These are phyloP conservation scores for Mortierella sp. DNA, from an alignment of 371 early-diverging fungal species.

Conservation along the genomic window DNA sequence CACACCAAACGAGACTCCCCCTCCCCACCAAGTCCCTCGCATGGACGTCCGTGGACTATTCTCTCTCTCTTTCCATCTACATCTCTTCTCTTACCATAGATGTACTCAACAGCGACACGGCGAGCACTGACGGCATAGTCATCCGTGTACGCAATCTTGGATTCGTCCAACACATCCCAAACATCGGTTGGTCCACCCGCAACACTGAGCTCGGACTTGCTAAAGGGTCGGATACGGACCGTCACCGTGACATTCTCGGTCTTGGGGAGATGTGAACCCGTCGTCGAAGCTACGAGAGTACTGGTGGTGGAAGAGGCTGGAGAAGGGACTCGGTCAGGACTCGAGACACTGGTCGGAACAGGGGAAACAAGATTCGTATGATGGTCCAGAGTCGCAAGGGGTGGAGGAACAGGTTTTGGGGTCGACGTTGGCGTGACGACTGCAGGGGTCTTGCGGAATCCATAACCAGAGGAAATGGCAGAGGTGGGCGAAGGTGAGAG, in stretches of 20 bases:
- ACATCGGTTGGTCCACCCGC: slow-evolving; percentile 44
- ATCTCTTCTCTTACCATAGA: slow-evolving; percentile 18
- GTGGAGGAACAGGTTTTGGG: slow-evolving; percentile 27
- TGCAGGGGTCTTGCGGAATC: slow-evolving; percentile 15
- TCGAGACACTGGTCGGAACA: no score
- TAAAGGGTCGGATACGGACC: slow-evolving; percentile 47
- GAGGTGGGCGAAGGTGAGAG: no score
- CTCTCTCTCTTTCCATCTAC: background rate
- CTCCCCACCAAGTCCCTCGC: no score
- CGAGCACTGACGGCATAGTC: slow-evolving; percentile 38
- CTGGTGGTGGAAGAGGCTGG: slow-evolving; percentile 6
- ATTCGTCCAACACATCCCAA: slow-evolving; percentile 36
- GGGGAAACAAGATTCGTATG: slow-evolving; percentile 1
- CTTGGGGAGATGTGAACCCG: slow-evolving; percentile 4
- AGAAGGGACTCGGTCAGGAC: no score
- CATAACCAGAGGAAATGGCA: background rate
- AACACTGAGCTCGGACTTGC: slow-evolving; percentile 41
- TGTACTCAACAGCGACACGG: slow-evolving; percentile 35
- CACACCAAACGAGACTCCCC: background rate
- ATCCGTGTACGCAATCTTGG: slow-evolving; percentile 32
- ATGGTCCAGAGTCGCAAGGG: slow-evolving; percentile 15
- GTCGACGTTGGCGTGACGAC: no score
- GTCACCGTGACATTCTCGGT: slow-evolving; percentile 53
- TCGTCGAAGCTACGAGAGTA: background rate
- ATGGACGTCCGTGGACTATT: no score